phyloP scores from a whole-genome alignment of 208 protist genomes.

The Lotmaria passim region DNA sequence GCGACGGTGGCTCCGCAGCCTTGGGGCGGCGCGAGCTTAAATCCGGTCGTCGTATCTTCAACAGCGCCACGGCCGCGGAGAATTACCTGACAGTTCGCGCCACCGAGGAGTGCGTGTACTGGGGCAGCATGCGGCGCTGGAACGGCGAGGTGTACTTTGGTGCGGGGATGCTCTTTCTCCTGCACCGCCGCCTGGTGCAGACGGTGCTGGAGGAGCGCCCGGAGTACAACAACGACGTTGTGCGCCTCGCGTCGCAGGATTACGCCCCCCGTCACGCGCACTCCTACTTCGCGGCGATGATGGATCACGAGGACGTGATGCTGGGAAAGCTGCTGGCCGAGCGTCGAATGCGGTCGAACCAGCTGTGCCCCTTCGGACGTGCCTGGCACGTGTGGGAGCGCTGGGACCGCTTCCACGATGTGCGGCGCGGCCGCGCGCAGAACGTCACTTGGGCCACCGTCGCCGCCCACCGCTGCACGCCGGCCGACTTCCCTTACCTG shows the following conservation, averaged over 20 bases:
- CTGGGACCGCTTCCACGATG: conserved; percentile 24
- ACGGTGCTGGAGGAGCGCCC: background rate
- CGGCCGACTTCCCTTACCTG: conserved; percentile 14
- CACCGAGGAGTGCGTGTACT: conserved; percentile 19
- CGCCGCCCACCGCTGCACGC: conserved; percentile 13
- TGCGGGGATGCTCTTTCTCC: background rate
- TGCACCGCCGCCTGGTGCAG: conserved; percentile 13
- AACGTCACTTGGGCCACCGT: conserved; percentile 29
- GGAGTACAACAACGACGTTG: conserved; percentile 15
- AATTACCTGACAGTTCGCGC: too few species aligned
- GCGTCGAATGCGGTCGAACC: background rate
- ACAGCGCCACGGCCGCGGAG: too few species aligned
- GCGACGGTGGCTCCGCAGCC: too few species aligned
- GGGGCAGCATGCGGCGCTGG: background rate
- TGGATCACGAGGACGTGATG: conserved; percentile 29
- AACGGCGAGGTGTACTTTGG: background rate
- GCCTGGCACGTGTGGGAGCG: conserved; percentile 16
- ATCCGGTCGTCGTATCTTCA: too few species aligned
- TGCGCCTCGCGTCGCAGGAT: conserved; percentile 7
- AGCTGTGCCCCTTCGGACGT: background rate
- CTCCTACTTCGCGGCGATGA: conserved; percentile 7
- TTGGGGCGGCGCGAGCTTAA: too few species aligned
- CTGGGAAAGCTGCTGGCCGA: conserved; percentile 21
- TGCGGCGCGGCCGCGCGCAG: conserved; percentile 11
- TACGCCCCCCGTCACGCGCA: background rate